Evolutionary conservation across 2,329 filamentous ascomycete species (phyloP), one percentile per base, ranked within the genome.

Genomic region (Rhinocladiella mackenziei): DNA sequence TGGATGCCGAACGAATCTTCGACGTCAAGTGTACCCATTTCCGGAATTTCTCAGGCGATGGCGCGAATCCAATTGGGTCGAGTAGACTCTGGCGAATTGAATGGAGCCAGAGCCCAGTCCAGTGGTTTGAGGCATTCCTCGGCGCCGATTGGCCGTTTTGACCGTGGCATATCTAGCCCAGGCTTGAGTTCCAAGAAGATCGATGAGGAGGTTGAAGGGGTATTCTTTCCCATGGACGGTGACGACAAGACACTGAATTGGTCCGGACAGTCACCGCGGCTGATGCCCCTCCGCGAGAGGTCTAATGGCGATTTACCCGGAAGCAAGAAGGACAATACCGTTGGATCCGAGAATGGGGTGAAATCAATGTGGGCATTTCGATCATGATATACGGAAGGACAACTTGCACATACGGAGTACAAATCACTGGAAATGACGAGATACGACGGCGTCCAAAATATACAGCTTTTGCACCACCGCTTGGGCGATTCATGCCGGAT

Each of bases 171-270:
- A 20, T 68, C 71, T 3, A 71, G 70, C 7, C 67, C 70, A 2
- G 64, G 69, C 35, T 65, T 61, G 39, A 67, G 65, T 8, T 68
- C 62, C 56, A 67, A 65, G 39, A 73, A 72, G 43, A 71, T 74
- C 22, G 71, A 73, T 45, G 61, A 64, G 39, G 69, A 73, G 49
- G 66, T 67, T 34, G 64, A 68, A 34, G 68, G 70, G 34, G 55
- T 71, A 17, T 68, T 73, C 40, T 73, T 74, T 52, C 69, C 68
- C 3, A 72, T 73, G 69, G 71, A 74, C 51, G 71, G 73, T 48
- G 70, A 73, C 54, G 70, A 73, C 48, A 68, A 61, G 43, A 69
- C 23, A 25, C 34, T 48, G 3, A 45, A 36, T 32, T 55, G 49
- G 49, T 44, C 49, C 3, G 48, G 45, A 9, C 48, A 44, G 14